Base-by-base conservation (phyloP, 1,284 basidiomycete genomes). In the Anthracocystis panici-leucophaei region DNA sequence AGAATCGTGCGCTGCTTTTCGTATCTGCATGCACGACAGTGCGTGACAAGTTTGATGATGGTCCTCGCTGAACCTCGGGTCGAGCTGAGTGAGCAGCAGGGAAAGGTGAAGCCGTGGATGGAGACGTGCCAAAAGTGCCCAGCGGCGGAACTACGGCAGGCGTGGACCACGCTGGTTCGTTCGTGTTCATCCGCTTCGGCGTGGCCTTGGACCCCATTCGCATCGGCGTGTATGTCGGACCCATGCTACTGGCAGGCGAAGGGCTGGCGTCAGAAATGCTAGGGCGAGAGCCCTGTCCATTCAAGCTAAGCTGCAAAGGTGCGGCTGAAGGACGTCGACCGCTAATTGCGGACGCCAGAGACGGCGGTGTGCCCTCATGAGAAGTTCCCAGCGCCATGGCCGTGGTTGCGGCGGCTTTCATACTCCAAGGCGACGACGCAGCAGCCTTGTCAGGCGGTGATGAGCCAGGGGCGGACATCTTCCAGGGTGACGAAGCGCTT, bases 211-310 rank as follows among this genome's bases (percentile, higher is more conserved):
- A 55, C 0, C 54, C 64, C 66, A 78, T 63, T 4, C 75, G 59
- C 40, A 53, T 62, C 9, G 77, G 77, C 20, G 75, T 72, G 41
- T 68, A 79, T 8, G 75, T 79, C 33, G 77, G 77, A 10, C 77
- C 77, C 57, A 79, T 55, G 25, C 46, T 59, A 11, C 29, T 59
- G 20, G 66, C 52, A 21, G 66, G 61, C 5, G 59, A 49, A 29
- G 62, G 23, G 35, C 55, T 54, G 3, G 57, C 57, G 11, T 61
- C 65, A n/a, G 61, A 57, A 16, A 64, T 11, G 14, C 59, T 60
- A 14, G 58, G 20, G 16, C 64, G 61, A 25, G 63, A 31, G 12
- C 38, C 57, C 11, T 59, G 57, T 11, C 41, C 57, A 7, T 38
- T 25, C 10, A 38, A 14, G 25, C 61, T 54, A 12, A 53, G 35